phyloP scores from a whole-genome alignment of 495 filamentous ascomycete species.

The Aspergillus sparsus region DNA sequence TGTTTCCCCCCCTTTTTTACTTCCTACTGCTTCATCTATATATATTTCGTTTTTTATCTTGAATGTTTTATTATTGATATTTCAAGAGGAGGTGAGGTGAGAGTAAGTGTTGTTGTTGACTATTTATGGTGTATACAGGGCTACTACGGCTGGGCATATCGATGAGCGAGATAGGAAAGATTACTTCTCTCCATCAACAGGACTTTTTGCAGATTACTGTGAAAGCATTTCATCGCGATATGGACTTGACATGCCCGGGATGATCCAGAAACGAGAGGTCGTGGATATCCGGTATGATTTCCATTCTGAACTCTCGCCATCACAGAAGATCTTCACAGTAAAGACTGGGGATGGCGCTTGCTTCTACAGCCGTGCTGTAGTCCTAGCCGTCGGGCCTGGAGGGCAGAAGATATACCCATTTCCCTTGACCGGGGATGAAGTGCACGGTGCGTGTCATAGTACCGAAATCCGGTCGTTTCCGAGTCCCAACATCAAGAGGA shows the following conservation, averaged over 20 bases:
- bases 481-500: constrained; percentile 40
- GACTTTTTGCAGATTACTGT: constrained; percentile 60
- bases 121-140: not conserved
- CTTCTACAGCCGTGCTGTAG: constrained; percentile 52
- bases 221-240: constrained; percentile 54
- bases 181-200: constrained; percentile 60
- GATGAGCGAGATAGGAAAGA: constrained; percentile 67
- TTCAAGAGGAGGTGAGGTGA: not conserved
- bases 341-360: constrained; percentile 44
- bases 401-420: constrained; percentile 54
- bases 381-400: constrained; percentile 59
- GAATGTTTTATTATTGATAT: too few species aligned
- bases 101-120: not conserved
- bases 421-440: constrained; percentile 37
- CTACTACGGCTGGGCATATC: constrained; percentile 38
- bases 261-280: constrained; percentile 51
- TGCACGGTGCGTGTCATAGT: constrained; percentile 54
- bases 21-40: not conserved
- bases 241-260: constrained; percentile 42
- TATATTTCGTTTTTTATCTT: not conserved
- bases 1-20: constrained; percentile 3
- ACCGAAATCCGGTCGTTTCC: constrained; percentile 56
- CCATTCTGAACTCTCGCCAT: constrained; percentile 28
- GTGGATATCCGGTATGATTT: constrained; percentile 53
- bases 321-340: constrained; percentile 53